phyloP scores from a whole-genome alignment of 2,329 filamentous ascomycete genomes.

The Fusarium succisae region DNA sequence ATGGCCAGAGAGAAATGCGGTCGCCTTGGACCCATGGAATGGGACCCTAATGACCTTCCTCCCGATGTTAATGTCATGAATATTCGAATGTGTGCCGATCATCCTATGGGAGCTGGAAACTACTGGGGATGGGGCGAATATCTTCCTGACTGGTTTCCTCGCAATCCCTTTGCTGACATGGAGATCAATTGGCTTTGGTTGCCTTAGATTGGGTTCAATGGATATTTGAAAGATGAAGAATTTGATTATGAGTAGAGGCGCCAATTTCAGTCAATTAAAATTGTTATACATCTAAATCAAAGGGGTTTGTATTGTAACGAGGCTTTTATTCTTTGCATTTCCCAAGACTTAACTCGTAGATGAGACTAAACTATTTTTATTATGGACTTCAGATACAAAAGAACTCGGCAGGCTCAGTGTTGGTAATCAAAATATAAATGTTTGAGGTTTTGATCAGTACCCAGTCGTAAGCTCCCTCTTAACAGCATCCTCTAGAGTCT shows the following conservation, averaged over 20 bases:
- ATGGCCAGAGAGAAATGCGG: slow-evolving; percentile 15
- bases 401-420: rapidly evolving
- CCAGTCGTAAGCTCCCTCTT: slow-evolving; percentile 28
- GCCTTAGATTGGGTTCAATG: not conserved
- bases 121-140: slow-evolving; percentile 30
- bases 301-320: not conserved
- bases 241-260: not conserved
- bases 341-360: not conserved
- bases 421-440: rapidly evolving
- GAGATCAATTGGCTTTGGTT: not conserved
- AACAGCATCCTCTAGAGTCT: slow-evolving; percentile 56
- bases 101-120: slow-evolving; percentile 16
- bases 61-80: not conserved
- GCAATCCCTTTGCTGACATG: slow-evolving; percentile 13
- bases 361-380: not conserved
- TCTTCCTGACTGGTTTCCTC: slow-evolving; percentile 22
- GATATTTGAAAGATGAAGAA: no score
- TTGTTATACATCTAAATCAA: not conserved
- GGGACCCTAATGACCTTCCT: slow-evolving; percentile 19
- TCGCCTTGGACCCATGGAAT: slow-evolving; percentile 23
- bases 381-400: not conserved
- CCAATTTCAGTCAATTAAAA: not conserved
- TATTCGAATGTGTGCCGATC: slow-evolving; percentile 21
- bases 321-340: not conserved
- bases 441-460: not conserved